phyloP scores from a whole-genome alignment of 1,284 basidiomycete species.

The Afroboletus lepidellus region DNA sequence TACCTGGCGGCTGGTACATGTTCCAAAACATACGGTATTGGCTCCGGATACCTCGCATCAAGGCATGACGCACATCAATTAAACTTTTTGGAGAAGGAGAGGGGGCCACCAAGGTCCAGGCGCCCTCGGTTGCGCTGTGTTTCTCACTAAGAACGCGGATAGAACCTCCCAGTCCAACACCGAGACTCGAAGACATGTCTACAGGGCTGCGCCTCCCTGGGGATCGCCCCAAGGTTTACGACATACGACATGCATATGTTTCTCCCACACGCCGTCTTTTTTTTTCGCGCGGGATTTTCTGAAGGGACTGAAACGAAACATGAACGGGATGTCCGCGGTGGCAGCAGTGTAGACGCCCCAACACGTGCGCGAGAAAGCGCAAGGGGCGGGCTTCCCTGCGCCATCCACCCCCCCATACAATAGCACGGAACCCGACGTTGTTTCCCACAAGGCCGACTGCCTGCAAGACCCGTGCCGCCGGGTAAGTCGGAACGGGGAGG shows the following conservation, averaged over 20 bases:
- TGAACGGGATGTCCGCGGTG: no score
- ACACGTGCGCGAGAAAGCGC: constrained; percentile 2
- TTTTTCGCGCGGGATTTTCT: neutral
- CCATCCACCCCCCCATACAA: constrained; percentile 11
- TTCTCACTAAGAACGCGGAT: neutral
- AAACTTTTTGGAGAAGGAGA: constrained; percentile 19
- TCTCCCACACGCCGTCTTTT: constrained; percentile 15
- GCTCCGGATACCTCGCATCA: constrained; percentile 14
- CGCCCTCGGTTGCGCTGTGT: neutral
- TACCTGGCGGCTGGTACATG: neutral
- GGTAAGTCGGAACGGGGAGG: neutral
- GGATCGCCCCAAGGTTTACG: constrained; percentile 6
- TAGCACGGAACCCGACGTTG: neutral
- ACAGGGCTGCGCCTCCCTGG: constrained; percentile 4
- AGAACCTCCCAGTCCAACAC: no score
- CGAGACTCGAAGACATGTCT: neutral
- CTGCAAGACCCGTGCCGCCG: no score
- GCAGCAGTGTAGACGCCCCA: neutral
- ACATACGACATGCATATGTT: constrained; percentile 1
- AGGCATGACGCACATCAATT: constrained; percentile 25
- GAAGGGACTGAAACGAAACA: neutral
- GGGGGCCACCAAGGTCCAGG: neutral
- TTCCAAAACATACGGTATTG: neutral
- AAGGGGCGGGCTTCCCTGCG: neutral
- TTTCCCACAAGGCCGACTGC: no score